Evolutionary conservation across 345 rosid genomes (phyloP).

Genomic region (Draba incana): DNA sequence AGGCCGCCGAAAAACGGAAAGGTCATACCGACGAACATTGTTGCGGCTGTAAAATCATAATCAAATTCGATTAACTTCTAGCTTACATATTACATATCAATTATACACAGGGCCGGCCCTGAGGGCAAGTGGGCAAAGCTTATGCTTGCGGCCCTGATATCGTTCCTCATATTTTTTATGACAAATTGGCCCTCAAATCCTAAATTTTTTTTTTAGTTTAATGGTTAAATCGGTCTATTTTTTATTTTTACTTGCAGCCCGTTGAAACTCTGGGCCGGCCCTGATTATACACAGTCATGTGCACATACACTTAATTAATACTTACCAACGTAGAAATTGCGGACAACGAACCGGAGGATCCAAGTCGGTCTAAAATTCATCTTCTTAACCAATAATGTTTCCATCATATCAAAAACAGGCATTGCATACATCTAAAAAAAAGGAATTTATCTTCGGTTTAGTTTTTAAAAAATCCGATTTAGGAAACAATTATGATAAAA

Average conservation of each 20-base stretch:
- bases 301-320: neutral
- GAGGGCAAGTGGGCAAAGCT: too few relatives aligned
- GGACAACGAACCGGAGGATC: slow-evolving; percentile 51
- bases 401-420: slow-evolving; percentile 77
- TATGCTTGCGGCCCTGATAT: too few relatives aligned
- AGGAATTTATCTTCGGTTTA: neutral
- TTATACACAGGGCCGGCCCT: too few relatives aligned
- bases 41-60: slow-evolving; percentile 47
- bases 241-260: too few relatives aligned
- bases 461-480: too few relatives aligned
- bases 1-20: slow-evolving; percentile 80
- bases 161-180: too few relatives aligned
- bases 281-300: neutral
- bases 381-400: slow-evolving; percentile 59
- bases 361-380: slow-evolving; percentile 49
- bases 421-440: slow-evolving; percentile 56
- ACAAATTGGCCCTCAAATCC: too few relatives aligned
- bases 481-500: too few relatives aligned
- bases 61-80: neutral
- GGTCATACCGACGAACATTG: slow-evolving; percentile 71
- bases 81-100: neutral
- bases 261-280: too few relatives aligned
- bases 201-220: too few relatives aligned
- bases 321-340: slow-evolving; percentile 60
- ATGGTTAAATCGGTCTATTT: too few relatives aligned